Conservation (phyloP, 2,329 filamentous ascomycete species). For the Dactylellina leptospora region DNA sequence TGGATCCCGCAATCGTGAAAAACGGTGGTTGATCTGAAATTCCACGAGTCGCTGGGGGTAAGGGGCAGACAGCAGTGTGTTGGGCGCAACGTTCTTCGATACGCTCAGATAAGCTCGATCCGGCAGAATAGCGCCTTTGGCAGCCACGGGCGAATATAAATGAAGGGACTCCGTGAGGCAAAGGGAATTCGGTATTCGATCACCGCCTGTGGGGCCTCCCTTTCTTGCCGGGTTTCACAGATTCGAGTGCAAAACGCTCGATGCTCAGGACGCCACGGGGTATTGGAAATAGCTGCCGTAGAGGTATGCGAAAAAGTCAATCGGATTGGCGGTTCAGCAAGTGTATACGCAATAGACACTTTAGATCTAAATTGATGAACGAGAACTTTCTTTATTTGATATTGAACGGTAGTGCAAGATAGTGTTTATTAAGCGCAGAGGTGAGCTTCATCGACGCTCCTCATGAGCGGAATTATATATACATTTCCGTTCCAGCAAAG, state of each 20-base stretch:
- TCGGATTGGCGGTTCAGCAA: neutral
- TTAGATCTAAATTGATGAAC: neutral
- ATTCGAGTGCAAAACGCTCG: constrained; percentile 30
- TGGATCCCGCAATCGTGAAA: constrained; percentile 17
- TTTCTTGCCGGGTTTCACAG: constrained; percentile 8
- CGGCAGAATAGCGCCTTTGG: constrained; percentile 17
- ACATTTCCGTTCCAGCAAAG: neutral
- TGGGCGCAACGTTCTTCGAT: constrained; percentile 42
- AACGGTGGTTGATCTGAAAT: constrained; percentile 22
- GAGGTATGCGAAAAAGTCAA: neutral
- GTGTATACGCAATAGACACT: neutral
- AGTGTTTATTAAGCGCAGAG: neutral
- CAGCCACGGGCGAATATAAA: neutral
- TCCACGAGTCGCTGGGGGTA: neutral
- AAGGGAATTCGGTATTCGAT: too few species aligned
- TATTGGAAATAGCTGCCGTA: neutral
- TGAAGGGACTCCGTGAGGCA: neutral
- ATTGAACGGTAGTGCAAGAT: neutral
- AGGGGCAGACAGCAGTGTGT: constrained; percentile 16
- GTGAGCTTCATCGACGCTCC: neutral
- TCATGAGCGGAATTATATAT: constrained; percentile 20
- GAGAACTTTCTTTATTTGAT: neutral
- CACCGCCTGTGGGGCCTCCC: neutral
- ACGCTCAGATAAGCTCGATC: constrained; percentile 30
- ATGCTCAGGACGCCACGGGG: neutral